Percentiles rank a stretch among this genome's conserved stretches.
Evolutionary conservation across 2,329 filamentous ascomycete species (phyloP).

Genomic region (Didymella glomerata): DNA sequence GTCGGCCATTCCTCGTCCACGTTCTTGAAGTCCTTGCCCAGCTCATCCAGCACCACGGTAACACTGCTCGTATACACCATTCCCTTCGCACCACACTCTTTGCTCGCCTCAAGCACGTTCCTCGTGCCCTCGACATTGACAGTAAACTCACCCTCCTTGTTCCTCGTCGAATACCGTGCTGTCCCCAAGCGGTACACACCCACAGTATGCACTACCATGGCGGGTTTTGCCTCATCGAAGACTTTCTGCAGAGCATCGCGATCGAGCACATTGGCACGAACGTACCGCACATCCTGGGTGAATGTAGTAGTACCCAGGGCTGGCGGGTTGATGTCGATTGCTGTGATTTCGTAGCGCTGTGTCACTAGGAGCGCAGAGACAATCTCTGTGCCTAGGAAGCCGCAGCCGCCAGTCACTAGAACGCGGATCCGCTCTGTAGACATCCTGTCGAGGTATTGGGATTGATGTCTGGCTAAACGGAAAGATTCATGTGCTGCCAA

Average conservation of each 20-base stretch:
- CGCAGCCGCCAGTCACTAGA: constrained; percentile 58
- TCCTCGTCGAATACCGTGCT: constrained; percentile 51
- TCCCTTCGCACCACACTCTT: constrained; percentile 73
- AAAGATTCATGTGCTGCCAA: constrained; percentile 18
- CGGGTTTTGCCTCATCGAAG: constrained; percentile 73
- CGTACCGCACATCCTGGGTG: constrained; percentile 42
- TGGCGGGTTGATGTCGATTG: constrained; percentile 52
- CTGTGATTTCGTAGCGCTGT: constrained; percentile 52
- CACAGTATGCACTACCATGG: constrained; percentile 91
- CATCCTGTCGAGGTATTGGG: constrained; percentile 3
- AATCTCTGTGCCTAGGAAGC: constrained; percentile 57
- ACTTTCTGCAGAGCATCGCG: constrained; percentile 44
- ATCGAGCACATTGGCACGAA: constrained; percentile 54
- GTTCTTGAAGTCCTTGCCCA: constrained; percentile 76
- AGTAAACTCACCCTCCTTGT: constrained; percentile 68
- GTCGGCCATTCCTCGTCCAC: constrained; percentile 85
- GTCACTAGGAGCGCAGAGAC: constrained; percentile 50
- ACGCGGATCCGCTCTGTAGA: constrained; percentile 44
- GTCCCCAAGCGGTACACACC: constrained; percentile 55
- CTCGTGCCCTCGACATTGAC: constrained; percentile 90
- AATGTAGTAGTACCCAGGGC: constrained; percentile 39
- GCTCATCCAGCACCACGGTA: constrained; percentile 84
- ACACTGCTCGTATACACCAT: constrained; percentile 93
- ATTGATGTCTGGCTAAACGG: constrained; percentile 5
- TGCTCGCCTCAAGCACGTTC: constrained; percentile 77